Conservation (phyloP, 2,329 filamentous ascomycete species). For the Trichoderma sp. region DNA sequence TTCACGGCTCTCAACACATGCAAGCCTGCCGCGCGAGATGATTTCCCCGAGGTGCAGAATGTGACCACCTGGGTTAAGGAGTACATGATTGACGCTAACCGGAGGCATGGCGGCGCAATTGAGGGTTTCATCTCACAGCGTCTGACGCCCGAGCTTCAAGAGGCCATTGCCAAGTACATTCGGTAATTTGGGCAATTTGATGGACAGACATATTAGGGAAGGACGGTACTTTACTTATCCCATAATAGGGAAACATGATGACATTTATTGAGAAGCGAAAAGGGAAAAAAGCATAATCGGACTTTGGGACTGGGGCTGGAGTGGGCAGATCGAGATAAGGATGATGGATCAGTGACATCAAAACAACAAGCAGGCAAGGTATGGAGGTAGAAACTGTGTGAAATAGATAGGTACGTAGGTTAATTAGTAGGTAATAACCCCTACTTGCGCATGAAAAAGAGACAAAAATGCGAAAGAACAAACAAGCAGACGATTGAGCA, state of each 20-base stretch:
- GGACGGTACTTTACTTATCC: not conserved
- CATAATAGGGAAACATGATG: not conserved
- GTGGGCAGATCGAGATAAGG: not conserved
- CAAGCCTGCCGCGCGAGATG: conserved; percentile 68
- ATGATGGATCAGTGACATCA: not conserved
- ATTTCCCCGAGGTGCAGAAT: conserved; percentile 80
- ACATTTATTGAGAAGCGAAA: not conserved
- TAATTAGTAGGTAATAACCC: not conserved
- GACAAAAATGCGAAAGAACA: not conserved
- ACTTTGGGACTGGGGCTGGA: not conserved
- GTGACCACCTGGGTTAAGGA: conserved; percentile 80
- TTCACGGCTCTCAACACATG: conserved; percentile 94
- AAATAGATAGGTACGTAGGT: conserved; percentile 12
- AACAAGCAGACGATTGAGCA: not conserved
- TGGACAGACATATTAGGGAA: not conserved
- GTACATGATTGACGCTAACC: conserved; percentile 75
- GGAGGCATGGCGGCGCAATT: conserved; percentile 67
- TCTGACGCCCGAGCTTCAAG: conserved; percentile 59
- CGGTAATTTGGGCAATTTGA: conserved; percentile 28
- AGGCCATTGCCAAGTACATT: conserved; percentile 52
- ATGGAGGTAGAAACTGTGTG: not conserved
- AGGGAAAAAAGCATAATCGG: not conserved
- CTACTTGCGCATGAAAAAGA: not conserved
- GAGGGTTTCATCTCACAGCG: conserved; percentile 68
- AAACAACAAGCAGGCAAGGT: not conserved